Evolutionary conservation across 805 yeast species (phyloP).

Genomic region (Myxozyma vanderwaltii): DNA sequence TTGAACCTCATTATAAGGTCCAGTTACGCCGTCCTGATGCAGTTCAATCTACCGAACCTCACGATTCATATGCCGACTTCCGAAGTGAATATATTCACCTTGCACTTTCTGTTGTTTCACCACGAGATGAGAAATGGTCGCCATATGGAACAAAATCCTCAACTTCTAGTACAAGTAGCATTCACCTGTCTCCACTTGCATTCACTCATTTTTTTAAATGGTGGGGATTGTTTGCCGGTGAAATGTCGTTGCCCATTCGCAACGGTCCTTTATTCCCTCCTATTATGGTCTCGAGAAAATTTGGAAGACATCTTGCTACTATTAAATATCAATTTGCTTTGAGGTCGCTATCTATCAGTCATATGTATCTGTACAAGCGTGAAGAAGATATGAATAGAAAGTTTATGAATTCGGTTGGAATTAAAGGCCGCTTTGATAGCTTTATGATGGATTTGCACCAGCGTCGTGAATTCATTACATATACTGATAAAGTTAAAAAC

Average conservation of each 20-base stretch:
- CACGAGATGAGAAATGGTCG: constrained; percentile 36
- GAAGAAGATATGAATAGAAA: constrained; percentile 48
- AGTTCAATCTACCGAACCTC: constrained; percentile 50
- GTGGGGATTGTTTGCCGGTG: constrained; percentile 86
- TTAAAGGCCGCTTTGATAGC: constrained; percentile 60
- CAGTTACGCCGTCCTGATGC: constrained; percentile 58
- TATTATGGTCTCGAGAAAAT: constrained; percentile 56
- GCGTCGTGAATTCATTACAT: constrained; percentile 42
- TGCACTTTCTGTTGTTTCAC: constrained; percentile 58
- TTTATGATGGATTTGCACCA: constrained; percentile 71
- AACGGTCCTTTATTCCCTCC: constrained; percentile 65
- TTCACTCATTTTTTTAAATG: constrained; percentile 72
- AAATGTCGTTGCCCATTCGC: constrained; percentile 75
- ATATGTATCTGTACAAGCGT: constrained; percentile 60
- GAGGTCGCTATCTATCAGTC: constrained; percentile 72
- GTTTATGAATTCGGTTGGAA: constrained; percentile 58
- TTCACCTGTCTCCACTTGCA: constrained; percentile 73
- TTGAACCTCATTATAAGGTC: constrained; percentile 66
- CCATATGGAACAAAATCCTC: constrained; percentile 14
- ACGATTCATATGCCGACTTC: constrained; percentile 81
- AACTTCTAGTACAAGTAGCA: constrained; percentile 56
- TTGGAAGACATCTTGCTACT: constrained; percentile 72
- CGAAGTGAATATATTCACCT: constrained; percentile 81
- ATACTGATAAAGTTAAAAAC: constrained; percentile 24
- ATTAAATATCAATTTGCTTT: constrained; percentile 77